phyloP scores from a whole-genome alignment of 1,284 basidiomycete species.

The Fomitopsis palustris region DNA sequence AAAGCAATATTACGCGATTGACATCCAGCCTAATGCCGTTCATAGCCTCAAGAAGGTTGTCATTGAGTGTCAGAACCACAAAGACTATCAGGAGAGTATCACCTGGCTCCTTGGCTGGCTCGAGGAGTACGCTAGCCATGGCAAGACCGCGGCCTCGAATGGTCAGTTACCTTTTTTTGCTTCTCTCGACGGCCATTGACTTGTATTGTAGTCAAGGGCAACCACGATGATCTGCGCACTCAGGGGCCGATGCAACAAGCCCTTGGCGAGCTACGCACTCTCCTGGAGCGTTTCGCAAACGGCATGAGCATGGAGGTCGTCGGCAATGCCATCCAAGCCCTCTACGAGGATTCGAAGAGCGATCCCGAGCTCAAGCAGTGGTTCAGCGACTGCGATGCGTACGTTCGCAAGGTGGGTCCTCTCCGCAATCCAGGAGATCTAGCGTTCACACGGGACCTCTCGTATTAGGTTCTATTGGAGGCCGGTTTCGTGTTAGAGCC shows the following conservation, averaged over 20 bases:
- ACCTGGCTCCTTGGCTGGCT: constrained; percentile 71
- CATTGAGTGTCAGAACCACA: constrained; percentile 90
- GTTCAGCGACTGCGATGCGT: constrained; percentile 70
- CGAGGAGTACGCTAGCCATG: constrained; percentile 76
- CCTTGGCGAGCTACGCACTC: constrained; percentile 64
- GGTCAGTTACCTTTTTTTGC: constrained; percentile 11
- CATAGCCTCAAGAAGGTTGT: constrained; percentile 55
- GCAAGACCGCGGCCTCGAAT: constrained; percentile 44
- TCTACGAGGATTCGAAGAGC: constrained; percentile 74
- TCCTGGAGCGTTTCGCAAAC: constrained; percentile 93
- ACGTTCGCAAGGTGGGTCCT: constrained; percentile 55
- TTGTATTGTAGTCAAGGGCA: constrained; percentile 29
- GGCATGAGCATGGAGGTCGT: constrained; percentile 64
- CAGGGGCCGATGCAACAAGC: constrained; percentile 60
- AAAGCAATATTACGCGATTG: background rate
- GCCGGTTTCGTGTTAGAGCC: constrained; percentile 88
- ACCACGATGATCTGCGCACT: constrained; percentile 25
- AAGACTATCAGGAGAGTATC: constrained; percentile 85
- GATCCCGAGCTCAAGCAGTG: constrained; percentile 79
- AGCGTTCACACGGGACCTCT: background rate
- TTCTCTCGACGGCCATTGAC: background rate
- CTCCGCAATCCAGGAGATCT: background rate
- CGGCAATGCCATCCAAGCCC: constrained; percentile 67
- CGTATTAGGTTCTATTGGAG: constrained; percentile 66
- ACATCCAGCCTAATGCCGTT: background rate